These are phyloP conservation scores for Nidularia sp. DNA, from an alignment of 768 basidiomycete genomes.

Conservation along the genomic window DNA sequence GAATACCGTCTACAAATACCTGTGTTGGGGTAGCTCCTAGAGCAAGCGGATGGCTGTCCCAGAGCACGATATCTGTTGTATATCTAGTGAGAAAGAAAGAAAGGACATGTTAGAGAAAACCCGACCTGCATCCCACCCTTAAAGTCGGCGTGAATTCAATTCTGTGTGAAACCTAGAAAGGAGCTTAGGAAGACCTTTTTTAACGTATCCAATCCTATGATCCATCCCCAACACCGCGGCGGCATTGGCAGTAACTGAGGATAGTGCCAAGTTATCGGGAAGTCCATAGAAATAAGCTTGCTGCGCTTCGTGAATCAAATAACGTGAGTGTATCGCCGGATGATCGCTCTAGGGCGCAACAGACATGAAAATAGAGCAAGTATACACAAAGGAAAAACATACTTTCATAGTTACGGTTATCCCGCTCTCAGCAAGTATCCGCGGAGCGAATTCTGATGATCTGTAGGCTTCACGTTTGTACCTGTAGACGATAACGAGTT, in stretches of 20 bases:
- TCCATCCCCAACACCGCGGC: slow-evolving; percentile 73
- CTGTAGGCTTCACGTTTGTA: slow-evolving; percentile 83
- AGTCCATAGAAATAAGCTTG: slow-evolving; percentile 82
- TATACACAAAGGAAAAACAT: slow-evolving; percentile 2
- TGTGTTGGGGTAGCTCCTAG: slow-evolving; percentile 85
- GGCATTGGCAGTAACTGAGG: slow-evolving; percentile 70
- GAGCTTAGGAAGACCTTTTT: slow-evolving; percentile 36
- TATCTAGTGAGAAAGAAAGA: too few relatives aligned
- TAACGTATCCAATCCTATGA: slow-evolving; percentile 79
- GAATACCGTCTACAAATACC: slow-evolving; percentile 87
- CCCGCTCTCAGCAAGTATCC: slow-evolving; percentile 64
- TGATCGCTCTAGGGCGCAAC: slow-evolving; percentile 53
- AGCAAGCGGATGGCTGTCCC: slow-evolving; percentile 82
- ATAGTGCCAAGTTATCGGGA: slow-evolving; percentile 62
- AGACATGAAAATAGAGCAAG: neutral
- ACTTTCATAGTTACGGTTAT: slow-evolving; percentile 77
- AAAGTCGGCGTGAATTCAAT: neutral
- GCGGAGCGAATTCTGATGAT: slow-evolving; percentile 76
- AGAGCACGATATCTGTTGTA: slow-evolving; percentile 65
- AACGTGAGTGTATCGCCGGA: slow-evolving; percentile 62
- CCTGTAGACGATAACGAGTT: slow-evolving; percentile 20
- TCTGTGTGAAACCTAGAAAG: too few relatives aligned
- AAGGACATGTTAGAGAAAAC: neutral
- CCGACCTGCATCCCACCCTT: slow-evolving; percentile 75
- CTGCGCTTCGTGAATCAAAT: slow-evolving; percentile 80